Percentiles rank a stretch among this genome's conserved stretches.
Conservation (phyloP, 352 stramenopile genomes). For the Globisporangium emineosum region DNA sequence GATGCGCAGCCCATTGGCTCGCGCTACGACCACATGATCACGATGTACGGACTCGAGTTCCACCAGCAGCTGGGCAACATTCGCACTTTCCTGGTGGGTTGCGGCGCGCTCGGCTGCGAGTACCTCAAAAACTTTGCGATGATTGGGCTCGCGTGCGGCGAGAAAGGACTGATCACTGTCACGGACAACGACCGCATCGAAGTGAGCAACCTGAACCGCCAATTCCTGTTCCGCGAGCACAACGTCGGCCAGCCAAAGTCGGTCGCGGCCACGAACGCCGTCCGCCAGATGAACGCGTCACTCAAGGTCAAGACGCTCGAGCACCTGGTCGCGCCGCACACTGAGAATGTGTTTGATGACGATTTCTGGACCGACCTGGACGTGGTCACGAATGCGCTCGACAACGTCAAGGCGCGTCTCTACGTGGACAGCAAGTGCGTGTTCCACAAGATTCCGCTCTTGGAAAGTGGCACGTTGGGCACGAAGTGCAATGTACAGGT, state of each 20-base stretch:
- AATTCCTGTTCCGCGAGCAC: slow-evolving; percentile 85
- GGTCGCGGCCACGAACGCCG: slow-evolving; percentile 71
- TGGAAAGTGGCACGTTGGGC: slow-evolving; percentile 98
- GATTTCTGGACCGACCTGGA: slow-evolving; percentile 84
- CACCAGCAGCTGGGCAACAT: slow-evolving; percentile 62
- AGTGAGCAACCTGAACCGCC: slow-evolving; percentile 86
- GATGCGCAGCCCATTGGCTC: slow-evolving; percentile 57
- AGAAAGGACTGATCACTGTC: slow-evolving; percentile 76
- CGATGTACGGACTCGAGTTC: slow-evolving; percentile 63
- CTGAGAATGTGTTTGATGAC: slow-evolving; percentile 80
- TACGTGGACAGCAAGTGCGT: slow-evolving; percentile 99
- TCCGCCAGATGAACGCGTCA: slow-evolving; percentile 69
- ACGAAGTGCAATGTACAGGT: slow-evolving; percentile 98
- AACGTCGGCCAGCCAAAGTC: slow-evolving; percentile 86
- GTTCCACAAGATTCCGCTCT: slow-evolving; percentile 94
- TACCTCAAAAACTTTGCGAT: slow-evolving; percentile 89
- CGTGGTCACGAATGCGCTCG: slow-evolving; percentile 98
- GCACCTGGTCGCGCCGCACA: slow-evolving; percentile 75
- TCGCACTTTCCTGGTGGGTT: slow-evolving; percentile 81
- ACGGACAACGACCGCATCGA: slow-evolving; percentile 88
- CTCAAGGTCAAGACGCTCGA: slow-evolving; percentile 83
- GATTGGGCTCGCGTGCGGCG: slow-evolving; percentile 70
- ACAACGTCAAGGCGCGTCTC: slow-evolving; percentile 98
- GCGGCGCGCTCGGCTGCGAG: slow-evolving; percentile 77
- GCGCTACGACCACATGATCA: slow-evolving; percentile 83